phyloP scores from a whole-genome alignment of 345 rosid species.

The Passiflora organensis region DNA sequence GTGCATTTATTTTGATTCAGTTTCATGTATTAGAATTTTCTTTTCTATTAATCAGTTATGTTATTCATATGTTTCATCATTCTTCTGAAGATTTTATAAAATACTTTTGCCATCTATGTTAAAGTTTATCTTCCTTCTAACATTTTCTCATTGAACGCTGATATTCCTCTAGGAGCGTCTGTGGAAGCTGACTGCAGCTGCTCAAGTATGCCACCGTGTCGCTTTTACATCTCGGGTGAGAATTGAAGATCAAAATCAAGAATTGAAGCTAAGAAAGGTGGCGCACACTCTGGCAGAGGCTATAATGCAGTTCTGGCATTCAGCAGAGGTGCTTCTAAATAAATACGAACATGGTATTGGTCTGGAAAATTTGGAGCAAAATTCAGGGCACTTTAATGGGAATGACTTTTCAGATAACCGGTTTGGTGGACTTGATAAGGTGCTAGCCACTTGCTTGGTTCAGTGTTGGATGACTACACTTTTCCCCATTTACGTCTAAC shows the following conservation, averaged over 20 bases:
- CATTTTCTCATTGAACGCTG: conserved; percentile 2
- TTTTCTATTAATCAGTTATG: background rate
- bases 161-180: conserved; percentile 69
- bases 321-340: conserved; percentile 47
- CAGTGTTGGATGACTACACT: background rate
- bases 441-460: conserved; percentile 18
- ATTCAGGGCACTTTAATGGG: conserved; percentile 20
- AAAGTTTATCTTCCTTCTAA: background rate
- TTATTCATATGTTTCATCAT: background rate
- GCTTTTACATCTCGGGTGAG: conserved; percentile 59
- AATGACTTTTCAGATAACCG: conserved; percentile 32
- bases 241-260: conserved; percentile 47
- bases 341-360: conserved; percentile 27
- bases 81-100: too few relatives aligned
- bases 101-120: background rate
- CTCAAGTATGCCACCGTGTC: conserved; percentile 71
- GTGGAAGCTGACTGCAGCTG: conserved; percentile 97
- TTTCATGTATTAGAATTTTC: background rate
- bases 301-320: conserved; percentile 84
- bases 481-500: background rate
- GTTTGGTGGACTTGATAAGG: conserved; percentile 34
- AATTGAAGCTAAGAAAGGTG: conserved; percentile 48
- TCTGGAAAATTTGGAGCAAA: conserved; percentile 19
- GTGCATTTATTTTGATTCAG: conserved; percentile 9
- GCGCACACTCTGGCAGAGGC: conserved; percentile 71